These are phyloP conservation scores for Lantana camara DNA, from an alignment of 257 asterid species.

Conservation along the genomic window DNA sequence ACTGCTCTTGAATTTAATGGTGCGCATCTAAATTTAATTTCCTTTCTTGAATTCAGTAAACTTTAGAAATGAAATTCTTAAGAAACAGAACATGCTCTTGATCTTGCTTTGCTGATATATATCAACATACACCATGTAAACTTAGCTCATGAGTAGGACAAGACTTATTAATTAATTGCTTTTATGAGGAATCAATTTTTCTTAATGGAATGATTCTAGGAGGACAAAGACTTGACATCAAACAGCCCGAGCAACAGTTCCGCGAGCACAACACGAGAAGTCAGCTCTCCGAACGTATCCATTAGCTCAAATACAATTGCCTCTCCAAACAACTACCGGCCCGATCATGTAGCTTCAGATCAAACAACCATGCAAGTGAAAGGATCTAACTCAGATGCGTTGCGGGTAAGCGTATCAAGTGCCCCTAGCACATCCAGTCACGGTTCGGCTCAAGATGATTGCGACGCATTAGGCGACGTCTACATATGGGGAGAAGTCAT, in stretches of 20 bases:
- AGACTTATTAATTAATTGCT: too few species aligned
- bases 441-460: conserved; percentile 90
- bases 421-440: conserved; percentile 97
- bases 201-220: conserved; percentile 41
- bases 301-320: conserved; percentile 51
- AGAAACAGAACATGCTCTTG: too few species aligned
- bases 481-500: conserved; percentile 96
- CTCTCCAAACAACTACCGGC: conserved; percentile 59
- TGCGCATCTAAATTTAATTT: too few species aligned
- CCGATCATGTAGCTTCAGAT: conserved; percentile 52
- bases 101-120: too few species aligned
- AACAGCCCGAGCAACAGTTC: conserved; percentile 79
- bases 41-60: too few species aligned
- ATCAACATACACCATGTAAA: too few species aligned
- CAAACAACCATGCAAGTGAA: conserved; percentile 77
- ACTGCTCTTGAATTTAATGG: too few species aligned
- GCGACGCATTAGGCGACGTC: conserved; percentile 89
- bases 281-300: conserved; percentile 71
- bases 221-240: conserved; percentile 52
- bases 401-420: conserved; percentile 92
- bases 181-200: too few species aligned
- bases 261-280: conserved; percentile 66
- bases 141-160: too few species aligned
- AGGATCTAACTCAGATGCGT: conserved; percentile 80
- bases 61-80: too few species aligned